Evolutionary conservation across 352 stramenopile genomes (phyloP).

Genomic region (Pythium scleroteichum): DNA sequence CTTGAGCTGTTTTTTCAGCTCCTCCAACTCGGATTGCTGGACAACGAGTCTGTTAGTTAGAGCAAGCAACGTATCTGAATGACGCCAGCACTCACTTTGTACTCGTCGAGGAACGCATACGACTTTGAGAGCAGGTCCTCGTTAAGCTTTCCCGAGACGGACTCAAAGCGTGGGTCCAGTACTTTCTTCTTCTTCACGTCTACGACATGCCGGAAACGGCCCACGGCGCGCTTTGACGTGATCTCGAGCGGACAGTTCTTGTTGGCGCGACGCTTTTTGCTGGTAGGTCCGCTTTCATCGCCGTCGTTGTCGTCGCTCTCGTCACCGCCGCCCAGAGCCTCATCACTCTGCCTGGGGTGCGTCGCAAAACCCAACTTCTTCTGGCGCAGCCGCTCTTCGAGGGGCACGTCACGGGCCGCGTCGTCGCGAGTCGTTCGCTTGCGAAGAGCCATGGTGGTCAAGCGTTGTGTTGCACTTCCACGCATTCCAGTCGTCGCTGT

Average conservation of each 20-base stretch:
- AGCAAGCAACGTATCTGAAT: background rate
- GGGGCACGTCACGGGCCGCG: constrained; percentile 59
- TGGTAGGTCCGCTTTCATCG: constrained; percentile 5
- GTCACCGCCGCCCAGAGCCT: constrained; percentile 12
- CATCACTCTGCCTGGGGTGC: constrained; percentile 16
- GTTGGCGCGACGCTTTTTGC: constrained; percentile 51
- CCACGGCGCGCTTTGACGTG: constrained; percentile 80
- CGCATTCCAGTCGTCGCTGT: constrained; percentile 25
- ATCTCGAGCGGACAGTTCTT: constrained; percentile 89
- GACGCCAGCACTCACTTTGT: constrained; percentile 49
- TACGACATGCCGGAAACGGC: constrained; percentile 77
- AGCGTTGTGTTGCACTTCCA: constrained; percentile 19
- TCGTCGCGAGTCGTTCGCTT: constrained; percentile 15
- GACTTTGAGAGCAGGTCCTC: constrained; percentile 87
- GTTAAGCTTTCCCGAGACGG: constrained; percentile 81
- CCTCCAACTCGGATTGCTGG: constrained; percentile 77
- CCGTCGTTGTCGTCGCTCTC: constrained; percentile 23
- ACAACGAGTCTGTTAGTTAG: background rate
- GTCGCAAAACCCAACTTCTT: constrained; percentile 76
- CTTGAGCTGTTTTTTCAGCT: constrained; percentile 82
- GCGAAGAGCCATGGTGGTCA: constrained; percentile 16
- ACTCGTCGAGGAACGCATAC: constrained; percentile 90
- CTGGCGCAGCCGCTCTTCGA: constrained; percentile 73
- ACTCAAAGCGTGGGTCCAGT: constrained; percentile 89
- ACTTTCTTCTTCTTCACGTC: constrained; percentile 73